Base-by-base conservation (phyloP, 1,284 basidiomycete species). In the Marasmius sp. region DNA sequence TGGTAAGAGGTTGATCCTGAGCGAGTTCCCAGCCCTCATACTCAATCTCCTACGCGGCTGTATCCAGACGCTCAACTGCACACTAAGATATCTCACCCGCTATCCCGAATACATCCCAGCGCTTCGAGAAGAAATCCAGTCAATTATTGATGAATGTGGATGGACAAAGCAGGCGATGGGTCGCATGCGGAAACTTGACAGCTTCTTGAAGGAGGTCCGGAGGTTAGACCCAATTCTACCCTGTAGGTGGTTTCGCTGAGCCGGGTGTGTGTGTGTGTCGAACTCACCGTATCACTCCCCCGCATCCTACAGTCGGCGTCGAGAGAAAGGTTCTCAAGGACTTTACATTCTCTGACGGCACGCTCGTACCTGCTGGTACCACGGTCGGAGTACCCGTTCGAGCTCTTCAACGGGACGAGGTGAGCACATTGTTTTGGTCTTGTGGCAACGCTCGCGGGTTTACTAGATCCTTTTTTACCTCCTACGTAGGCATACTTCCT, bases 101-200 rank as follows among this genome's bases (percentile, higher is more conserved):
- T 62, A 69, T 53, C 72, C 75, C 7, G 66, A 74, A 51, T 74
- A 72, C 55, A 65, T 74, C 16, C 61, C 62, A 3, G 70, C 70
- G 3, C 64, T 81, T 37, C 74, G 79, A 2, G 71, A 76, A 43
- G 79, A 81, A 58, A 66, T 78, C 0, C 69, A 73, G 47, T 34
- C 58, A 0, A 62, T 74, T 14, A 61, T 76, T 18, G 58, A 58
- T 18, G 64, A 71, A 36, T 69, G 76, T 14, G 77, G 78, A 0
- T 79, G 77, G 76, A 75, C 74, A 10, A 75, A 75, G 60, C 62
- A 57, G 1, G 71, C 73, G 0, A 62, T 79, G 60, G 66, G 64
- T 22, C 74, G 70, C 47, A 73, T 79, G 75, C 67, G 66, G 58
- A 75, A 75, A 59, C 52, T 77, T 7, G 77, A 80, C 62, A 79